Base-by-base conservation (phyloP, 768 basidiomycete species). In the Mycena chlorophos region DNA sequence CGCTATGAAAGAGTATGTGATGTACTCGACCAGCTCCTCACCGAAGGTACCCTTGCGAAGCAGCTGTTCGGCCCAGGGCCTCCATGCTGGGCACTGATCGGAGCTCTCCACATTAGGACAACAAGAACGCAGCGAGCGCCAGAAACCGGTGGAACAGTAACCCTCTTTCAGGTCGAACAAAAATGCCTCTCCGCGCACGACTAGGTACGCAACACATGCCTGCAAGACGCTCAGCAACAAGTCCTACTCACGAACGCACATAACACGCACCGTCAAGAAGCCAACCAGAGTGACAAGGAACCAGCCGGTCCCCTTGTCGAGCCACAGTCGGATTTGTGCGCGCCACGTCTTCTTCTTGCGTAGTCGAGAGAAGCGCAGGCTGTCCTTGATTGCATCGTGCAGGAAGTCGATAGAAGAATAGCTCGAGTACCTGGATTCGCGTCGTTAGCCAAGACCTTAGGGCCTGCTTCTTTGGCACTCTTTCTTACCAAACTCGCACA, bases 381-480 rank as follows among this genome's bases (percentile, higher is more conserved):
- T 92, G 66, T 96, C 93, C 70, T 97, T 95, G 75, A 98, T 92
- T 37, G 91, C 83, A 73, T 98, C 96, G 65, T 98, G 96, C 51
- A 98, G 76, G 96, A 95, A 98, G 71, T 98, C 94, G 54, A 96
- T 88, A 19, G 90, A 93, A 0, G 91, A 86, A 73, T 87, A 96
- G 2, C 89, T 91, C 12, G 88, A 86, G 69, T 93, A 94, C 60
- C 60, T 61, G 45, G n/a, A 17, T 19, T n/a, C n/a, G 39, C 34
- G 27, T 23, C 26, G 30, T 49, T 42, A 38, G 37, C 38, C 5
- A 23, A 22, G 30, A 19, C 13, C 8, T 39, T 22, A 23, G 25
- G 5, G 45, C 12, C 13, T 46, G 47, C 26, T 28, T 20, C 3
- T 16, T 13, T 5, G 16, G 39, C 23, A 19, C 23, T 43, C 43